A percentile compares a stretch with the other conserved stretches of the same genome.
These are phyloP conservation scores for Panaeolus cyanescens DNA, from an alignment of 768 basidiomycete species.

Conservation along the genomic window DNA sequence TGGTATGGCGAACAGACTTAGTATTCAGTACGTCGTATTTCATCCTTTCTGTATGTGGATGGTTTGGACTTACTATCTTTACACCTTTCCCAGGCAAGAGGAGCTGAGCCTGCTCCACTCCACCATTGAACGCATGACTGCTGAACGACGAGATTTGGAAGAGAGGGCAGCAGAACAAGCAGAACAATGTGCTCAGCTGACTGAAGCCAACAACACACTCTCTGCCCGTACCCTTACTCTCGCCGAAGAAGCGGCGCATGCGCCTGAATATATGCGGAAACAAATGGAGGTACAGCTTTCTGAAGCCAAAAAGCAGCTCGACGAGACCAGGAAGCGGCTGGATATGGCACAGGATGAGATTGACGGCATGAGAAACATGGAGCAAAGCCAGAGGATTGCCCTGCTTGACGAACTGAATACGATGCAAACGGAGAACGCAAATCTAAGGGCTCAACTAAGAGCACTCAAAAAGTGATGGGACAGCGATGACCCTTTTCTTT, in stretches of 20 bases:
- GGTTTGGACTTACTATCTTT: constrained; percentile 16
- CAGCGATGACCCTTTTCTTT: background rate
- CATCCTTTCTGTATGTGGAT: background rate
- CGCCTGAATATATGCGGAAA: constrained; percentile 57
- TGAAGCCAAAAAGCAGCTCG: constrained; percentile 61
- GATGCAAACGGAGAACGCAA: constrained; percentile 78
- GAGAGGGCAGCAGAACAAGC: constrained; percentile 68
- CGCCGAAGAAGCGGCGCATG: constrained; percentile 66
- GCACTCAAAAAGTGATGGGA: constrained; percentile 49
- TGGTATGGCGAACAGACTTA: constrained; percentile 49
- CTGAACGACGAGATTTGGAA: constrained; percentile 74
- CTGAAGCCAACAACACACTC: constrained; percentile 77
- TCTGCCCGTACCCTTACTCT: constrained; percentile 72
- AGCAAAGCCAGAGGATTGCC: constrained; percentile 81
- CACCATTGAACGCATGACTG: constrained; percentile 56
- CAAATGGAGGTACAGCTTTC: constrained; percentile 67
- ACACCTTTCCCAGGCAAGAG: constrained; percentile 51
- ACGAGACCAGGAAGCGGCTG: constrained; percentile 57
- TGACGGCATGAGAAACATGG: constrained; percentile 63
- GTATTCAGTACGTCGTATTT: constrained; percentile 51
- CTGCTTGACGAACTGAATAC: constrained; percentile 88
- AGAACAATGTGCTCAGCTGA: constrained; percentile 71
- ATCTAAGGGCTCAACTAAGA: constrained; percentile 70
- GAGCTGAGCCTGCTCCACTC: constrained; percentile 64
- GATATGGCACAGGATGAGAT: constrained; percentile 69